Percentiles rank a stretch among this genome's conserved stretches.
Conservation (phyloP, 202 grass and related monocot species). For the Panicum virgatum region DNA sequence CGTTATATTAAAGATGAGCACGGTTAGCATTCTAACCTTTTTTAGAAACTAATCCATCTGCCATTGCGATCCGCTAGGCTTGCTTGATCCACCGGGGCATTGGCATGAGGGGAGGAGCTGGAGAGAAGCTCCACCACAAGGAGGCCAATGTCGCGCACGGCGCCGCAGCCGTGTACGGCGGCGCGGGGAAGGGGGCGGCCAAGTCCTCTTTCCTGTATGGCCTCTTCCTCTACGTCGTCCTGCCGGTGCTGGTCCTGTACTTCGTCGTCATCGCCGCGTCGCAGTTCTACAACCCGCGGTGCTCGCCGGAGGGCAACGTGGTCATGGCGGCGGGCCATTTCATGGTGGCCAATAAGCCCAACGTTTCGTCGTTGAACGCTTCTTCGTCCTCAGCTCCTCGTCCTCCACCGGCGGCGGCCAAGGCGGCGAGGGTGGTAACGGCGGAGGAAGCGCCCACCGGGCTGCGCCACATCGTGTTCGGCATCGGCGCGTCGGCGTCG, state of each 20-base stretch:
- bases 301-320: conserved; percentile 32
- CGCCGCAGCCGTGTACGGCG: conserved; percentile 33
- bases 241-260: conserved; percentile 58
- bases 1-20: conserved; percentile 17
- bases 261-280: conserved; percentile 44
- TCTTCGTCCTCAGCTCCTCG: too few species aligned
- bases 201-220: conserved; percentile 51
- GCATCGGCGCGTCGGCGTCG: conserved; percentile 82
- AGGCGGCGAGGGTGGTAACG: conserved; percentile 32
- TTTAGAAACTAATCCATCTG: conserved; percentile 47
- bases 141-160: conserved; percentile 49
- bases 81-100: background rate
- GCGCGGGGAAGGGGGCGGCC: conserved; percentile 20
- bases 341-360: conserved; percentile 40
- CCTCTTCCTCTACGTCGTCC: conserved; percentile 57
- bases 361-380: conserved; percentile 20
- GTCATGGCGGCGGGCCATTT: conserved; percentile 37
- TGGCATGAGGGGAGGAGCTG: conserved; percentile 55
- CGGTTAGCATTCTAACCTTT: conserved; percentile 30
- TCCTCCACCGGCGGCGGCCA: background rate
- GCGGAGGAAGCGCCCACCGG: conserved; percentile 53
- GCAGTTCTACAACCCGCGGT: conserved; percentile 44
- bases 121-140: conserved; percentile 53
- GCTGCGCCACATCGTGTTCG: conserved; percentile 84
- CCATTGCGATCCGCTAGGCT: conserved; percentile 27